Conservation (phyloP, 371 early-diverging fungal genomes). For the Mortierella sp. region DNA sequence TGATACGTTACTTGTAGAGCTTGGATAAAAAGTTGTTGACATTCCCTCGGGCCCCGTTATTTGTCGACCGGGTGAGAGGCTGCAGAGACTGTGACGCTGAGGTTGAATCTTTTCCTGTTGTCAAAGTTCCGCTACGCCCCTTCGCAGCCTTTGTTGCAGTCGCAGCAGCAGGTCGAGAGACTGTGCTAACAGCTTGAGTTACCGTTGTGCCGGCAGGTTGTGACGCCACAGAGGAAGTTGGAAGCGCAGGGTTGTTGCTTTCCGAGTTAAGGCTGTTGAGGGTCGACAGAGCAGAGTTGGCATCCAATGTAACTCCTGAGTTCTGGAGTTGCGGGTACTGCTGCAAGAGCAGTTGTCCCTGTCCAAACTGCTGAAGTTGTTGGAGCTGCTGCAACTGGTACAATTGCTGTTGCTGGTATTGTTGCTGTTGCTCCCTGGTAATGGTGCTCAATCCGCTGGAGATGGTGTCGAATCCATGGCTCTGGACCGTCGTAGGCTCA, state of each 20-base stretch:
- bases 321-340: slow-evolving; percentile 6
- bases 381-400: not conserved
- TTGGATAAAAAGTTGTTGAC: slow-evolving; percentile 93
- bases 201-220: not conserved
- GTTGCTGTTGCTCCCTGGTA: slow-evolving; percentile 30
- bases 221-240: not conserved
- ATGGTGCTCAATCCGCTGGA: slow-evolving; percentile 24
- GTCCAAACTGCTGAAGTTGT: not conserved
- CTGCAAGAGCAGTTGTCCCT: not conserved
- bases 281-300: not conserved
- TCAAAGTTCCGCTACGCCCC: not conserved
- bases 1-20: slow-evolving; percentile 77
- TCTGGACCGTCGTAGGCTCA: slow-evolving; percentile 2
- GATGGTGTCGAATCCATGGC: slow-evolving; percentile 22
- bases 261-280: not conserved
- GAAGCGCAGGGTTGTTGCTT: not conserved
- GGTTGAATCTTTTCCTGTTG: not conserved
- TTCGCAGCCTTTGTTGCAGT: not conserved
- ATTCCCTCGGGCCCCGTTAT: slow-evolving; percentile 60
- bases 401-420: not conserved
- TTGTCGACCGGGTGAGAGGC: slow-evolving; percentile 29
- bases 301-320: not conserved
- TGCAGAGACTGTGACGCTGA: slow-evolving; percentile 32
- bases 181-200: not conserved
- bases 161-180: not conserved